phyloP scores from a whole-genome alignment of 2,329 filamentous ascomycete genomes.

The Paecilomyces fulvus region DNA sequence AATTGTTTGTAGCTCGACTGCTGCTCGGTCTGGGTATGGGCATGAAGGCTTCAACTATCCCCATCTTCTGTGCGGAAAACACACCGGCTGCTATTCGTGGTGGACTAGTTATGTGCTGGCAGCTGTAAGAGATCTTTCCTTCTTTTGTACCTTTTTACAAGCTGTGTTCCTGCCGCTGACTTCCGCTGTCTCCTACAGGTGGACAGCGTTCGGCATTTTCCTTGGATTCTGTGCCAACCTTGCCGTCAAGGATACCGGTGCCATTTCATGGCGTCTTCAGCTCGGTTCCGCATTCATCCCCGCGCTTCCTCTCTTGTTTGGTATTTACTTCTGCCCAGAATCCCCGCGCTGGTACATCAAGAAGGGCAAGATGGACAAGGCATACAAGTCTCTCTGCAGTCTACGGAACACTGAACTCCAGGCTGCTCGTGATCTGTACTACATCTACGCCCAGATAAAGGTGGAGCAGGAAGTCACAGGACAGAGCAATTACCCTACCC shows the following conservation, averaged over 20 bases:
- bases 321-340: conserved; percentile 55
- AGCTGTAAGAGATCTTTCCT: conserved; percentile 27
- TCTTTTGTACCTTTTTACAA: conserved; percentile 18
- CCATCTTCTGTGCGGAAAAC: conserved; percentile 49
- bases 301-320: conserved; percentile 50
- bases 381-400: conserved; percentile 50
- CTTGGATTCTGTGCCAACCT: conserved; percentile 59
- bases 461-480: conserved; percentile 36
- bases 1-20: conserved; percentile 49
- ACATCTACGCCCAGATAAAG: conserved; percentile 47
- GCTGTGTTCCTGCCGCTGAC: conserved; percentile 15
- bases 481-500: conserved; percentile 49
- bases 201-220: conserved; percentile 56
- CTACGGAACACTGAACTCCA: conserved; percentile 53
- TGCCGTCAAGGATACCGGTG: conserved; percentile 51
- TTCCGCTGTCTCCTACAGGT: conserved; percentile 16
- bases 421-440: conserved; percentile 55
- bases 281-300: conserved; percentile 58
- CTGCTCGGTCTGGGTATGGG: conserved; percentile 57
- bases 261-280: conserved; percentile 55
- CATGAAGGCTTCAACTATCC: conserved; percentile 49
- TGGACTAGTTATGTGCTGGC: conserved; percentile 49
- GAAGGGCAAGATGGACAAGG: conserved; percentile 53
- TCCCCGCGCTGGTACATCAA: conserved; percentile 61
- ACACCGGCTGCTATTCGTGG: conserved; percentile 48